A percentile compares a stretch with the other conserved stretches of the same genome.
These are phyloP conservation scores for Microbotryum lychnidis-dioicae DNA, from an alignment of 1,284 basidiomycete genomes.

Conservation along the genomic window DNA sequence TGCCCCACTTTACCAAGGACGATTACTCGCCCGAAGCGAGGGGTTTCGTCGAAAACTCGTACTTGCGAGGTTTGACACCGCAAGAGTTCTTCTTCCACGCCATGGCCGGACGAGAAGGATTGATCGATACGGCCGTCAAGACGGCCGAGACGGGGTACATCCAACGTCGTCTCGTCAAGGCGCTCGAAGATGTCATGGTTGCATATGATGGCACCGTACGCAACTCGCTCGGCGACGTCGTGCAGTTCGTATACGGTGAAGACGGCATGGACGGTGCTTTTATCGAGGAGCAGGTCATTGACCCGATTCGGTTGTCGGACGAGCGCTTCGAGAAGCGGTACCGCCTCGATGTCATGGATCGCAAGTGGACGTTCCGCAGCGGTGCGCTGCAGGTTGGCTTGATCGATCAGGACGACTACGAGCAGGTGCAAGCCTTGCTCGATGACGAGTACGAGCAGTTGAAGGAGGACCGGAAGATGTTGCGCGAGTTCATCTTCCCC, in stretches of 20 bases:
- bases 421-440: slow-evolving; percentile 71
- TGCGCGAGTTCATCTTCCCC: slow-evolving; percentile 74
- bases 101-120: slow-evolving; percentile 98
- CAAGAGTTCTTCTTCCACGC: slow-evolving; percentile 99
- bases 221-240: slow-evolving; percentile 88
- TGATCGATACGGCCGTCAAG: slow-evolving; percentile 99
- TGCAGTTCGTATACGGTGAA: slow-evolving; percentile 96
- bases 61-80: slow-evolving; percentile 89
- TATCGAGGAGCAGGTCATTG: slow-evolving; percentile 90
- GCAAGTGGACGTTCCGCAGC: slow-evolving; percentile 43
- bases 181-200: slow-evolving; percentile 93
- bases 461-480: slow-evolving; percentile 60
- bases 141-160: slow-evolving; percentile 99
- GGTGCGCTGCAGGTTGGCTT: slow-evolving; percentile 89
- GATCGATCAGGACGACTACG: slow-evolving; percentile 68
- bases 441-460: slow-evolving; percentile 82
- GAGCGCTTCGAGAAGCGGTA: slow-evolving; percentile 82
- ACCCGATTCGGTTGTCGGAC: slow-evolving; percentile 76
- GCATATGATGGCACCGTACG: slow-evolving; percentile 97
- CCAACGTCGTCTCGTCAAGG: slow-evolving; percentile 95
- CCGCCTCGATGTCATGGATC: slow-evolving; percentile 83
- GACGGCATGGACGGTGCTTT: slow-evolving; percentile 98
- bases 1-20: slow-evolving; percentile 98
- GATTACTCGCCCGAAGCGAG: slow-evolving; percentile 98
- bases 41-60: slow-evolving; percentile 99